Conservation (phyloP, 192 early-diverging fungal genomes). For the Backusella tuberculispora region DNA sequence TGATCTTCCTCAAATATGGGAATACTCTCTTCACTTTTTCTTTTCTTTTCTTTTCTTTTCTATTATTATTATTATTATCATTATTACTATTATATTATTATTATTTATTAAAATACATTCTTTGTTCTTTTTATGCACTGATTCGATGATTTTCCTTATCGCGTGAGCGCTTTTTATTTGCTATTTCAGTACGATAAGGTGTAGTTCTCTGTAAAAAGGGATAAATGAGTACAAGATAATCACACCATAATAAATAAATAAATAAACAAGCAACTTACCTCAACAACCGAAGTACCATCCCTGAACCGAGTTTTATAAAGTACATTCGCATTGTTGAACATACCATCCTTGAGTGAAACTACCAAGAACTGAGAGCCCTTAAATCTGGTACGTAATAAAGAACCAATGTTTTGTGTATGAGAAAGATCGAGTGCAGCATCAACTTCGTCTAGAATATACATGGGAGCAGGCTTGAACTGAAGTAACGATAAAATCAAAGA, state of each 20-base stretch:
- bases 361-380: slow-evolving; percentile 97
- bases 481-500: slow-evolving; percentile 94
- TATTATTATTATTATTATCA: not conserved
- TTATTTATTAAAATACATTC: not conserved
- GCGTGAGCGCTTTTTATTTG: not conserved
- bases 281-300: slow-evolving; percentile 94
- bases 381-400: slow-evolving; percentile 89
- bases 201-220: slow-evolving; percentile 8
- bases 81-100: not conserved
- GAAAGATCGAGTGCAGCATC: slow-evolving; percentile 97
- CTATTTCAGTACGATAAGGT: slow-evolving; percentile 12
- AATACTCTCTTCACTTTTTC: no score
- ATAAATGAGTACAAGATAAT: not conserved
- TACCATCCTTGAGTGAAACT: slow-evolving; percentile 98
- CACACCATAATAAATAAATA: not conserved
- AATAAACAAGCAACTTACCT: slow-evolving; percentile 39
- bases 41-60: no score
- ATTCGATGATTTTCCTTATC: slow-evolving; percentile 4
- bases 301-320: slow-evolving; percentile 92
- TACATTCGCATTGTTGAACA: slow-evolving; percentile 99
- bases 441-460: slow-evolving; percentile 99
- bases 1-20: no score
- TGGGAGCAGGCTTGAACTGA: slow-evolving; percentile 98
- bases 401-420: slow-evolving; percentile 99
- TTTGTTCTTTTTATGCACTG: not conserved